A percentile compares a stretch with the other conserved stretches of the same genome.
These are phyloP conservation scores for Aspergillus leporis DNA, from an alignment of 495 filamentous ascomycete species.

Conservation along the genomic window DNA sequence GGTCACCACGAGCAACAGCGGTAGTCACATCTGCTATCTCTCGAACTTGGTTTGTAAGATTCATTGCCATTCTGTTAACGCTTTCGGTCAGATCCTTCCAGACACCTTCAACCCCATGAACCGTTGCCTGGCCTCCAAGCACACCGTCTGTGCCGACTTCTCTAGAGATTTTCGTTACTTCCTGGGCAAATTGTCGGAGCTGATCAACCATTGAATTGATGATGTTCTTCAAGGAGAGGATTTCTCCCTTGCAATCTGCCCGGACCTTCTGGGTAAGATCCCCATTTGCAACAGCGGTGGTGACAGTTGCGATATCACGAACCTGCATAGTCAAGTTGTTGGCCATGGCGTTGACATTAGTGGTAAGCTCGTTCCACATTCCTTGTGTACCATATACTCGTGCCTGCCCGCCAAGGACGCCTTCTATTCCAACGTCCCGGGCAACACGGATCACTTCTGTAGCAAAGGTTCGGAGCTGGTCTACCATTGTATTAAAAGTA, in stretches of 20 bases:
- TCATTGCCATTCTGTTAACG: slow-evolving; percentile 98
- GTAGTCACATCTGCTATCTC: slow-evolving; percentile 98
- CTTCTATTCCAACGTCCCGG: slow-evolving; percentile 95
- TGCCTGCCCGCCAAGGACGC: slow-evolving; percentile 96
- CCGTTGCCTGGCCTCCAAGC: slow-evolving; percentile 92
- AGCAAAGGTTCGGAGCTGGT: slow-evolving; percentile 94
- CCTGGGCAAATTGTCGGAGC: slow-evolving; percentile 91
- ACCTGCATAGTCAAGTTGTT: slow-evolving; percentile 97
- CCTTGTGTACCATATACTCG: slow-evolving; percentile 85
- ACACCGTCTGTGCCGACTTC: slow-evolving; percentile 97
- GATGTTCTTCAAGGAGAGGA: slow-evolving; percentile 90
- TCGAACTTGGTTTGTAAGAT: slow-evolving; percentile 94
- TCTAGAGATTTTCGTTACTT: slow-evolving; percentile 96
- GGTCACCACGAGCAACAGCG: slow-evolving; percentile 89
- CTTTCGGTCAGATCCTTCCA: slow-evolving; percentile 98
- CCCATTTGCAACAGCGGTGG: slow-evolving; percentile 93
- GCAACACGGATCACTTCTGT: slow-evolving; percentile 96
- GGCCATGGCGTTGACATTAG: slow-evolving; percentile 98
- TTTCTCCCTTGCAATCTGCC: slow-evolving; percentile 95
- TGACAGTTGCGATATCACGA: slow-evolving; percentile 96
- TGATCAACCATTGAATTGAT: slow-evolving; percentile 99
- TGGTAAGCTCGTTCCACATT: slow-evolving; percentile 95
- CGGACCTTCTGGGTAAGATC: slow-evolving; percentile 96
- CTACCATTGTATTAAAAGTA: slow-evolving; percentile 99
- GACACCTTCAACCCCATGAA: slow-evolving; percentile 95